Evolutionary conservation across 768 basidiomycete genomes (phyloP), one percentile per base, ranked within the genome.

Genomic region (Termitomyces sp.): DNA sequence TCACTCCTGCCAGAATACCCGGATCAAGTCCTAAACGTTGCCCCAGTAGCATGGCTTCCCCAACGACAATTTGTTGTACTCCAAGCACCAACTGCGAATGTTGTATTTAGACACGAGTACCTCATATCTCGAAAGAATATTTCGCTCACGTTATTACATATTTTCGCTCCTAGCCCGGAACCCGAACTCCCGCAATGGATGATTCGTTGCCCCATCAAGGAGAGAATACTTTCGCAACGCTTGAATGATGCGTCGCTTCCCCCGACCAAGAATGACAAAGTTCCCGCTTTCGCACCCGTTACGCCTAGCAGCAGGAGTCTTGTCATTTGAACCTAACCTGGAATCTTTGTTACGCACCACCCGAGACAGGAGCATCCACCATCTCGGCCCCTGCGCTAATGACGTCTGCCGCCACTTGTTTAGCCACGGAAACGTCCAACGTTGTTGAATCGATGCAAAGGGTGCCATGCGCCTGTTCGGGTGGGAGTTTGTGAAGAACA

Each of bases 281-380:
- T 91, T 31, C 86, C 95, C 15, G 91, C 91, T 70, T 87, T 87
- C 10, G 96, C 96, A 36, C 94, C 96, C 14, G 89, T 78, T 10
- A 94, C 92, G 38, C 94, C 90, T 92, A 63, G 7, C 20, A 47
- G 31, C 38, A 20, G 4, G 25, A 20, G 34, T 47, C 17, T 37
- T 46, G 40, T 60, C 46, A 54, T 50, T 40, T 47, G 10, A 7
- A n/a, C 45, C 20, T 29, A 38, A 25, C 34, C 40, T 29, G 17
- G 34, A 57, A 38, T 5, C 10, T 5, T 59, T 53, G 37, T 14
- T 45, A 73, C 85, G 58, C 70, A 90, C 93, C 95, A 59, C 96
- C 96, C 52, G 93, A 95, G 1, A 98, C 95, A 3, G 96, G 96
- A 5, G 96, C 94, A 70, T 98, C 96, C 25, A 97, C 81, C 86